These are phyloP conservation scores for Cladosporium sp. DNA, from an alignment of 2,329 filamentous ascomycete species.

Conservation along the genomic window DNA sequence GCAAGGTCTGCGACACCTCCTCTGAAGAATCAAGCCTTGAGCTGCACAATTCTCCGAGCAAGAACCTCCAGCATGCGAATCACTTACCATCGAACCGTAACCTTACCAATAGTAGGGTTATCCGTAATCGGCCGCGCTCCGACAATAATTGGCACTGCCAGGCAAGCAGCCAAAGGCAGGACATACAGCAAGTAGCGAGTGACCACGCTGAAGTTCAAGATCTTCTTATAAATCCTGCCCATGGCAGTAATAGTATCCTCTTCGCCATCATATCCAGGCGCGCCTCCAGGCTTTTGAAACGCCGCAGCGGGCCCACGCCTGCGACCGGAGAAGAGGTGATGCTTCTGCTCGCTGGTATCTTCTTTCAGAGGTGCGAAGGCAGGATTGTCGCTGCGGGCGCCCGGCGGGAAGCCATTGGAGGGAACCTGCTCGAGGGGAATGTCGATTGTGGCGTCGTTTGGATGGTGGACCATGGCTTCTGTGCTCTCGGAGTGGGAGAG, in stretches of 20 bases:
- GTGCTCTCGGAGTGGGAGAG: constrained; percentile 17
- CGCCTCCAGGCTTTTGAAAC: constrained; percentile 17
- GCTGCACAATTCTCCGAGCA: not conserved
- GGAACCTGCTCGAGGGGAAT: constrained; percentile 57
- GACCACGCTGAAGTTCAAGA: constrained; percentile 58
- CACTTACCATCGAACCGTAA: constrained; percentile 47
- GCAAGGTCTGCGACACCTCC: not conserved
- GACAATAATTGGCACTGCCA: constrained; percentile 60
- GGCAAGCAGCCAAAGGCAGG: constrained; percentile 50
- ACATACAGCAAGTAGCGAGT: constrained; percentile 62
- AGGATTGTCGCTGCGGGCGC: constrained; percentile 33
- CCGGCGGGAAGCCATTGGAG: constrained; percentile 34
- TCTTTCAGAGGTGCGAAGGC: constrained; percentile 27
- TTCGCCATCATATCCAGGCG: constrained; percentile 39
- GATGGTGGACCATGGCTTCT: constrained; percentile 22
- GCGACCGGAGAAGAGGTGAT: constrained; percentile 33
- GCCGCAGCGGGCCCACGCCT: constrained; percentile 31
- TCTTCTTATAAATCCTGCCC: constrained; percentile 56
- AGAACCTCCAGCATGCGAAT: not conserved
- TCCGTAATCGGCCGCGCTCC: constrained; percentile 47
- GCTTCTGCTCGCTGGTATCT: constrained; percentile 30
- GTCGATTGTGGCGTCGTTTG: constrained; percentile 52
- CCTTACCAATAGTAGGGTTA: constrained; percentile 49
- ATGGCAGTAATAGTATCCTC: constrained; percentile 55
- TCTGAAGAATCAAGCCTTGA: not conserved